Evolutionary conservation across 2,329 filamentous ascomycete genomes (phyloP).

Genomic region (Alternaria brassicicola): DNA sequence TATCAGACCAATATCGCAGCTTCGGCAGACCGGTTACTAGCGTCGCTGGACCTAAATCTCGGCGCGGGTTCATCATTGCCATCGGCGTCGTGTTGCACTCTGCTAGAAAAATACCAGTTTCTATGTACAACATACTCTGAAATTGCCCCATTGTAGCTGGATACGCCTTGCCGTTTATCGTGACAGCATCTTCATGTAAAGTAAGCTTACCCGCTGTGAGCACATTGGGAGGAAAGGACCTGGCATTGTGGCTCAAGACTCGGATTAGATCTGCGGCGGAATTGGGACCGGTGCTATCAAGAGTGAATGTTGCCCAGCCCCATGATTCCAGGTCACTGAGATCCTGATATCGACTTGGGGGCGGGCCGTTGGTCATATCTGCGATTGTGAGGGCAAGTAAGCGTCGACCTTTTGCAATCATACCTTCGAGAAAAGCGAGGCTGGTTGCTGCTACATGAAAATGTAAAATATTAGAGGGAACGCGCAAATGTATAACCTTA

Average conservation of each 20-base stretch:
- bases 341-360: neutral
- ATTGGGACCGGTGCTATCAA: neutral
- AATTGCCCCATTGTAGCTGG: neutral
- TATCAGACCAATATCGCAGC: constrained; percentile 7
- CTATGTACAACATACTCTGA: neutral
- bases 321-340: neutral
- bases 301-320: neutral
- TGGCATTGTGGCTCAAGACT: neutral
- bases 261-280: neutral
- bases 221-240: neutral
- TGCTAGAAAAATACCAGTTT: neutral
- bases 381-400: neutral
- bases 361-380: neutral
- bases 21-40: neutral
- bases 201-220: neutral
- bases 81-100: neutral
- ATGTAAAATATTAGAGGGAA: neutral
- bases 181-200: neutral
- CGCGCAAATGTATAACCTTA: neutral
- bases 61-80: neutral
- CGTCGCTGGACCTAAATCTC: neutral
- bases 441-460: neutral
- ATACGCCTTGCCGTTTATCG: neutral
- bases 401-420: neutral
- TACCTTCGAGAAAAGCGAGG: neutral